These are phyloP conservation scores for Hansenula lynferdii DNA, from an alignment of 1,139 yeast genomes.

Conservation along the genomic window DNA sequence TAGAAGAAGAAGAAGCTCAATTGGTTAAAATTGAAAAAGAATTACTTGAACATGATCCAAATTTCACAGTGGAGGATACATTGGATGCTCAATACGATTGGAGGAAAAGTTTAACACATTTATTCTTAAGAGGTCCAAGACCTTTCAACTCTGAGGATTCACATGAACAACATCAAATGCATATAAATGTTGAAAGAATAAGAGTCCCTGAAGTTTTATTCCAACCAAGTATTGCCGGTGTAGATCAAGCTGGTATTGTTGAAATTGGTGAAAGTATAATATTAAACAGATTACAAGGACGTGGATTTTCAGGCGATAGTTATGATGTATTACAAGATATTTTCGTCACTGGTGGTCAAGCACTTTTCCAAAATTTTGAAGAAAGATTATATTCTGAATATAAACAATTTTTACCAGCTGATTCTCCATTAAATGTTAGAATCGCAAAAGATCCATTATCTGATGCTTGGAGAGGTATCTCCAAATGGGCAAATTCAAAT, in stretches of 20 bases:
- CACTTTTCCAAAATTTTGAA: constrained; percentile 59
- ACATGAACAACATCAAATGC: constrained; percentile 82
- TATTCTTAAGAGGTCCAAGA: constrained; percentile 86
- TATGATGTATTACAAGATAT: constrained; percentile 38
- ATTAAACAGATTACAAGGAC: constrained; percentile 52
- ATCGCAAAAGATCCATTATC: constrained; percentile 60
- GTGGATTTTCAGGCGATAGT: constrained; percentile 49
- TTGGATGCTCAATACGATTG: constrained; percentile 82
- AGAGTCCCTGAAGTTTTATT: constrained; percentile 89
- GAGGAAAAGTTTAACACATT: constrained; percentile 74
- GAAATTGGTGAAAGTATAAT: constrained; percentile 73
- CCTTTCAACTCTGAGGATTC: constrained; percentile 58
- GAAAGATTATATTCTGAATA: constrained; percentile 66
- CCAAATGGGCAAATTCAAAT: constrained; percentile 56
- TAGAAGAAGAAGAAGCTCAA: constrained; percentile 62
- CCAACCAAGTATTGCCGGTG: constrained; percentile 93
- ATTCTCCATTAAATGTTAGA: constrained; percentile 55
- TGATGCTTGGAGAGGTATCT: constrained; percentile 97
- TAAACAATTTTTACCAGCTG: constrained; percentile 65
- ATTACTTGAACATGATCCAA: constrained; percentile 75
- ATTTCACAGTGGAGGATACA: constrained; percentile 81
- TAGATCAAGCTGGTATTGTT: constrained; percentile 88
- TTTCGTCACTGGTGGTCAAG: constrained; percentile 84
- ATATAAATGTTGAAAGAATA: constrained; percentile 84
- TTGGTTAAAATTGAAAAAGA: constrained; percentile 67